Evolutionary conservation across 2,329 filamentous ascomycete species (phyloP).

Genomic region (Thermothelomyces thermophilus): DNA sequence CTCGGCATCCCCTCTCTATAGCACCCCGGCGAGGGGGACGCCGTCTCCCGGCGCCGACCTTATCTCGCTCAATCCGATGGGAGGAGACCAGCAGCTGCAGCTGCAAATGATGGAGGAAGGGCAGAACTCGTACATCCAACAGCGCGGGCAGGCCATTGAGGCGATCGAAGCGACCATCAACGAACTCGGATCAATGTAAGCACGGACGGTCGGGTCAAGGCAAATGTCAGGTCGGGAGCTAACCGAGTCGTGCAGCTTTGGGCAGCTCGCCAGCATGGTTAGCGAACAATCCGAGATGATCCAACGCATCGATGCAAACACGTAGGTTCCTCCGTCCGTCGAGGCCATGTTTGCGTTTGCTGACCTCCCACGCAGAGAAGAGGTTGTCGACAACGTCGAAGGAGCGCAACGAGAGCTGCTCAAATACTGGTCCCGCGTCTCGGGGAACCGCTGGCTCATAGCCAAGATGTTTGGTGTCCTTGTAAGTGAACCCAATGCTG

Average conservation of each 20-base stretch:
- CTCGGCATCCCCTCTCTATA: slow-evolving; percentile 81
- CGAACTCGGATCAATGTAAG: slow-evolving; percentile 61
- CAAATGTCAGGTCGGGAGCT: background rate
- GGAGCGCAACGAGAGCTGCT: slow-evolving; percentile 90
- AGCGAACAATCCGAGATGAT: slow-evolving; percentile 97
- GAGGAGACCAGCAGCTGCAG: slow-evolving; percentile 62
- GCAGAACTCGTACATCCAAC: slow-evolving; percentile 82
- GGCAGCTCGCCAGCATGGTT: slow-evolving; percentile 93
- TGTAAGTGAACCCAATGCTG: slow-evolving; percentile 56
- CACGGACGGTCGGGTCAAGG: background rate
- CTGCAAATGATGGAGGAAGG: slow-evolving; percentile 90
- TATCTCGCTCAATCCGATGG: slow-evolving; percentile 71
- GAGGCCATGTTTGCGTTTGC: background rate
- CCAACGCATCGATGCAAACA: slow-evolving; percentile 88
- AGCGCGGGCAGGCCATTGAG: slow-evolving; percentile 91
- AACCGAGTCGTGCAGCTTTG: slow-evolving; percentile 58
- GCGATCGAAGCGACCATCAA: slow-evolving; percentile 93
- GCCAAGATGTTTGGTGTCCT: slow-evolving; percentile 83
- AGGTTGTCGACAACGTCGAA: slow-evolving; percentile 97
- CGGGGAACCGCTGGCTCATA: slow-evolving; percentile 91
- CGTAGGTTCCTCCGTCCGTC: slow-evolving; percentile 17
- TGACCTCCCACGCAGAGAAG: slow-evolving; percentile 52
- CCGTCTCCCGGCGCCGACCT: slow-evolving; percentile 66
- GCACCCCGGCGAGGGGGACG: slow-evolving; percentile 62
- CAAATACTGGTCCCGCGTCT: slow-evolving; percentile 94